Evolutionary conservation across 352 stramenopile species (phyloP).

Genomic region (Sclerospora graminicola): DNA sequence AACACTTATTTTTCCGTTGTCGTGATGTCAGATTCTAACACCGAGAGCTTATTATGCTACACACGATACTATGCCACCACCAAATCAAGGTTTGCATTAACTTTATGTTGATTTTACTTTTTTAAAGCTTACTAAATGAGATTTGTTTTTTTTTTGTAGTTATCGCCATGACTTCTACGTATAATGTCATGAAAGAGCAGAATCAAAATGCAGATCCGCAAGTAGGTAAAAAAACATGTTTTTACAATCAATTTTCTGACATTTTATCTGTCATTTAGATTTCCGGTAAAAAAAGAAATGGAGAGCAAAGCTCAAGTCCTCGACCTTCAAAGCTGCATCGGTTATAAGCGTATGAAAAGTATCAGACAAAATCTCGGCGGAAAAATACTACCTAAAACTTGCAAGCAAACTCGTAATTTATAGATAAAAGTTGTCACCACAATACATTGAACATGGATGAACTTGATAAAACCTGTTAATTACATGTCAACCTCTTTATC

Average conservation of each 20-base stretch:
- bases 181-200: conserved; percentile 28
- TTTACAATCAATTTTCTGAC: too few relatives aligned
- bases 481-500: conserved; percentile 4
- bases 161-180: conserved; percentile 32
- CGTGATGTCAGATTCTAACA: conserved; percentile 34
- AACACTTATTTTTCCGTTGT: too few relatives aligned
- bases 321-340: conserved; percentile 24
- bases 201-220: conserved; percentile 54
- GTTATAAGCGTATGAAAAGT: conserved; percentile 4
- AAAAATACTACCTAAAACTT: conserved; percentile 1
- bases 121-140: background rate
- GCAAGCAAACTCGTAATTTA: conserved; percentile 20
- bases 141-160: conserved; percentile 24
- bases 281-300: conserved; percentile 27
- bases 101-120: background rate
- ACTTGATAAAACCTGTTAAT: background rate
- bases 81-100: conserved; percentile 34
- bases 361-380: background rate
- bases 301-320: conserved; percentile 12
- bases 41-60: conserved; percentile 54
- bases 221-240: conserved; percentile 24
- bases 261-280: too few relatives aligned
- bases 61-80: conserved; percentile 52
- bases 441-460: conserved; percentile 1
- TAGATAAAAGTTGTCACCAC: conserved; percentile 15